These are phyloP conservation scores for Suillus hirtellus DNA, from an alignment of 768 basidiomycete species.

Conservation along the genomic window DNA sequence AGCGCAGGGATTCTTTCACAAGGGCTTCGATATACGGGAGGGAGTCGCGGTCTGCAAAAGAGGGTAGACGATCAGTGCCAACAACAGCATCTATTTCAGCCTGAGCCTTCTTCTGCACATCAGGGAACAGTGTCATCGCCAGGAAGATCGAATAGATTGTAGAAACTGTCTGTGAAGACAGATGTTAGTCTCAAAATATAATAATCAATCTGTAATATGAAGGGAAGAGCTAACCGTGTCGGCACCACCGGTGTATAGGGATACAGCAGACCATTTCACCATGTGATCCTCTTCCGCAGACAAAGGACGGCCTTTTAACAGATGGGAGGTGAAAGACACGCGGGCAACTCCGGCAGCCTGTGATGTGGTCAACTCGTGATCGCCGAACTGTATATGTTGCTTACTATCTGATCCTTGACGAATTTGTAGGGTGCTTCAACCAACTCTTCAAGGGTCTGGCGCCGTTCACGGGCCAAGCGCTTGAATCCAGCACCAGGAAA, in stretches of 20 bases:
- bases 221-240: slow-evolving; percentile 34
- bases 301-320: slow-evolving; percentile 37
- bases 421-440: slow-evolving; percentile 56
- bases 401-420: slow-evolving; percentile 64
- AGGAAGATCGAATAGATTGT: slow-evolving; percentile 62
- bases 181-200: slow-evolving; percentile 2
- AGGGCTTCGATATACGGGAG: slow-evolving; percentile 66
- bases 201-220: not conserved
- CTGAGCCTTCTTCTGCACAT: slow-evolving; percentile 58
- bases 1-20: slow-evolving; percentile 54
- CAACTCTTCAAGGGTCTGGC: slow-evolving; percentile 53
- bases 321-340: slow-evolving; percentile 55
- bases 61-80: slow-evolving; percentile 61
- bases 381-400: not conserved
- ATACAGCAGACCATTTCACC: slow-evolving; percentile 35
- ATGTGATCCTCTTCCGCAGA: not conserved
- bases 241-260: slow-evolving; percentile 57
- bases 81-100: slow-evolving; percentile 61
- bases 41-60: slow-evolving; percentile 56
- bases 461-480: slow-evolving; percentile 52
- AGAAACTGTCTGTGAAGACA: slow-evolving; percentile 54
- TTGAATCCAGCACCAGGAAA: slow-evolving; percentile 58
- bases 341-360: slow-evolving; percentile 53
- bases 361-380: not conserved
- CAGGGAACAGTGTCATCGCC: slow-evolving; percentile 58